Evolutionary conservation across 1,139 yeast species (phyloP).

Genomic region (Meyerozyma guilliermondii): DNA sequence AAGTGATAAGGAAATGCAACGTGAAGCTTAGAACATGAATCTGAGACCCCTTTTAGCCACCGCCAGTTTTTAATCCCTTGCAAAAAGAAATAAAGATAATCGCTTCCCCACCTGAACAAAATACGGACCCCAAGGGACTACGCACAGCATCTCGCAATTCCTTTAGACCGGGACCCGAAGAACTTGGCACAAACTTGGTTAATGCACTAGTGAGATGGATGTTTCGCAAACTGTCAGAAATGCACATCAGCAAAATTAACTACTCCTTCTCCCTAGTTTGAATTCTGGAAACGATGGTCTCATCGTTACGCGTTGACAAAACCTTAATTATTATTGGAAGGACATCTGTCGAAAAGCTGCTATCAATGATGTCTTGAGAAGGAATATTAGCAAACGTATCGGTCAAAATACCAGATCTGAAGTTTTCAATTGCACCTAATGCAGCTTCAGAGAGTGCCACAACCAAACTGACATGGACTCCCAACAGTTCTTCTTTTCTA

Average conservation of each 20-base stretch:
- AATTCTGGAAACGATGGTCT: slow-evolving; percentile 69
- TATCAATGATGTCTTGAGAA: slow-evolving; percentile 42
- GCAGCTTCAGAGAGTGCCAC: slow-evolving; percentile 61
- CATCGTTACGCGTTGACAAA: slow-evolving; percentile 64
- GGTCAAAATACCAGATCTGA: slow-evolving; percentile 7
- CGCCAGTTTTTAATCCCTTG: slow-evolving; percentile 72
- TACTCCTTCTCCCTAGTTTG: slow-evolving; percentile 80
- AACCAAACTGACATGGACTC: slow-evolving; percentile 57
- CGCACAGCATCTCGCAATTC: slow-evolving; percentile 87
- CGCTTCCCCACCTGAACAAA: slow-evolving; percentile 61
- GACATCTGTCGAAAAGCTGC: slow-evolving; percentile 52
- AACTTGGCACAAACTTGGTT: slow-evolving; percentile 81
- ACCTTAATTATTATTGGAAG: slow-evolving; percentile 59
- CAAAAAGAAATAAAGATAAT: slow-evolving; percentile 69
- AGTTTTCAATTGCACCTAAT: slow-evolving; percentile 10
- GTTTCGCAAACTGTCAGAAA: slow-evolving; percentile 53
- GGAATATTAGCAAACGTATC: slow-evolving; percentile 25
- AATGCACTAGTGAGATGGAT: slow-evolving; percentile 73
- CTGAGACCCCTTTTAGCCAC: slow-evolving; percentile 87
- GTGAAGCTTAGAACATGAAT: slow-evolving; percentile 90
- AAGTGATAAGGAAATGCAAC: slow-evolving; percentile 64
- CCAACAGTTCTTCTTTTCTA: slow-evolving; percentile 46
- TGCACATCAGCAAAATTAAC: slow-evolving; percentile 63
- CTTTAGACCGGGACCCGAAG: slow-evolving; percentile 81
- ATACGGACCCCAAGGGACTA: slow-evolving; percentile 67